Base-by-base conservation (phyloP, 2,329 filamentous ascomycete genomes). In the Endothia cerciana region DNA sequence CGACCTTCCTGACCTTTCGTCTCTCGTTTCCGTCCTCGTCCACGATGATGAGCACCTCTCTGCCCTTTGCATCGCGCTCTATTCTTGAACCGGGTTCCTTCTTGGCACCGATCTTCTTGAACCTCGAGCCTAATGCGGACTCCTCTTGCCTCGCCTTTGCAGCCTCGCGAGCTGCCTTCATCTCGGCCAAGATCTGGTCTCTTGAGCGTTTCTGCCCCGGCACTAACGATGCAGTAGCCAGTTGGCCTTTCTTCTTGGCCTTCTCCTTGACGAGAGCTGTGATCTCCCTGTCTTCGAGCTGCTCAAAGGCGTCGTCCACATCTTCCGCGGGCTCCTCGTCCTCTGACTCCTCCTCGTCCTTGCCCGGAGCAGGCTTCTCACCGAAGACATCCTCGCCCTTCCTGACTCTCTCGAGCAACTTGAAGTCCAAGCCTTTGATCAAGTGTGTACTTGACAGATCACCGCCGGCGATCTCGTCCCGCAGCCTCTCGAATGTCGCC, bases 361-460 rank as follows among this genome's bases (percentile, higher is more conserved):
- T 75, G 3, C 69, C 69, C 1, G 72, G 61, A 3, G 75, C 68
- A 22, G 60, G n/a, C 28, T 75, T 71, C 8, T 79, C 77, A n/a
- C 73, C 76, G 70, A 82, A 84, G 1, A 92, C 83, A 76, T 94
- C 80, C 75, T 93, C 91, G 49, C 91, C 91, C 64, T 83, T 85
- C 67, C 85, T 85, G 67, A 91, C 84, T 70, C 89, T 83, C 75
- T 91, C 87, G 36, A 94, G 80, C 15, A 98, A 81, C 76, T 91
- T 91, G 75, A 93, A 91, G 77, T 99, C 95, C 60, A 99, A 79
- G 0, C 95, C 95, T 75, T 97, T 98, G 58, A 98, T 90, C 70
- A 97, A 79, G 82, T 97, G 93, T 17, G 93, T 97, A 71, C 88
- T 92, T 17, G 82, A 82, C 28, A 94, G 78, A 75, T 97, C 91